phyloP scores from a whole-genome alignment of 2,329 filamentous ascomycete genomes.

The Pyrenophora tritici-repentis region DNA sequence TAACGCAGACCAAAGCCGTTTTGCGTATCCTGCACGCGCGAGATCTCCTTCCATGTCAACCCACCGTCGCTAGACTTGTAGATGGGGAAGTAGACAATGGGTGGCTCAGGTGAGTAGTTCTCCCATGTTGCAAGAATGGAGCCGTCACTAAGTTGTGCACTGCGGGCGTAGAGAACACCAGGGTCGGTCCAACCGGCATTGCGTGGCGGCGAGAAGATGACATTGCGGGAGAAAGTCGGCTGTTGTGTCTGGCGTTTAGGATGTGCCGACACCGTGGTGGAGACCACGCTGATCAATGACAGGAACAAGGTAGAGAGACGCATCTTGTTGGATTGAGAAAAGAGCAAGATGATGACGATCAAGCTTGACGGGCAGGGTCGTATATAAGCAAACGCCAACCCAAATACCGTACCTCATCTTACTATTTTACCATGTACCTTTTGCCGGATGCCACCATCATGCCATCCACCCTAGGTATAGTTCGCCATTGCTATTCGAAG shows the following conservation, averaged over 20 bases:
- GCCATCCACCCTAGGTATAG: not conserved
- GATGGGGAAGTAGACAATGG: conserved; percentile 53
- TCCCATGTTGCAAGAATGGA: conserved; percentile 60
- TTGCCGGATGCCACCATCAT: not conserved
- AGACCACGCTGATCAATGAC: conserved; percentile 19
- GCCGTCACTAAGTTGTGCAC: conserved; percentile 52
- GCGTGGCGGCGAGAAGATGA: conserved; percentile 52
- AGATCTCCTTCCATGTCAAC: conserved; percentile 66
- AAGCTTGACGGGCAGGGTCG: not conserved
- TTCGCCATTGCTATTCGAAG: not conserved
- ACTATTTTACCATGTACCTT: not conserved
- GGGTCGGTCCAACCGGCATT: conserved; percentile 50
- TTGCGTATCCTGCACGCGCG: conserved; percentile 67
- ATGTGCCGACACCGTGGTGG: conserved; percentile 25
- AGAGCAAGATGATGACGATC: conserved; percentile 9
- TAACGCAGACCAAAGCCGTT: conserved; percentile 70
- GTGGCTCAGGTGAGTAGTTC: conserved; percentile 57
- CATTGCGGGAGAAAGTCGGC: conserved; percentile 41
- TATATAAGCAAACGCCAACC: conserved; percentile 16
- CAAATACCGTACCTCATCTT: not conserved
- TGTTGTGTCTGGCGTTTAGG: conserved; percentile 24
- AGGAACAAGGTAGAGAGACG: conserved; percentile 35
- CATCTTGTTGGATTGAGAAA: conserved; percentile 31
- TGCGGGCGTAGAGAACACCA: conserved; percentile 59
- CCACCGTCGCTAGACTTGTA: conserved; percentile 54